Conservation (phyloP, 106 monocot genomes). For the Dioscorea zingiberensis region DNA sequence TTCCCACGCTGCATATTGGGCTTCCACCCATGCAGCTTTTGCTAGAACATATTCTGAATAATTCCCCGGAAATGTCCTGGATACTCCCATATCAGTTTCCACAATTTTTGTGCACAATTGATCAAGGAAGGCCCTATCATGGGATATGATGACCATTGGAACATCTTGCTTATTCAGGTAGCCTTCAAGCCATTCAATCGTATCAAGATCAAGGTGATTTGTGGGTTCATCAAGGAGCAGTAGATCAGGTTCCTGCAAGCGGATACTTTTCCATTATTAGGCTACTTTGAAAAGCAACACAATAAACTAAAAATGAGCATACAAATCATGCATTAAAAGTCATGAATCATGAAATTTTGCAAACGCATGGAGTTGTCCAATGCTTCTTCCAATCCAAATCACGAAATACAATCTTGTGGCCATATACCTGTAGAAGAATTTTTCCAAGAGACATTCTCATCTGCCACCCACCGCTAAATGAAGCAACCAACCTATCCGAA, state of each 20-base stretch:
- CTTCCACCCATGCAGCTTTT: slow-evolving; percentile 75
- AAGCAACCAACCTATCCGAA: slow-evolving; percentile 84
- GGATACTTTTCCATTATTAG: no score
- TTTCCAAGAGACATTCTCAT: slow-evolving; percentile 99
- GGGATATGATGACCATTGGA: slow-evolving; percentile 97
- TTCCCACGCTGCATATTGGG: slow-evolving; percentile 91
- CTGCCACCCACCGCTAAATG: slow-evolving; percentile 96
- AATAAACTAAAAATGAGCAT: no score
- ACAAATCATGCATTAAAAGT: no score
- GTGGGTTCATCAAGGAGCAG: slow-evolving; percentile 98
- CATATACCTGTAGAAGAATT: slow-evolving; percentile 91
- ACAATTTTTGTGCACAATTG: slow-evolving; percentile 92
- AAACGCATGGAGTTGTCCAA: no score
- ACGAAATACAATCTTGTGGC: no score
- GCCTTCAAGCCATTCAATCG: slow-evolving; percentile 96
- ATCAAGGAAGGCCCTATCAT: slow-evolving; percentile 96
- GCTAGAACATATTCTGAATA: slow-evolving; percentile 80
- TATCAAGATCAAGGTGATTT: slow-evolving; percentile 96
- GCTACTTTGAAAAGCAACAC: no score
- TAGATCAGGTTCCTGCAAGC: slow-evolving; percentile 88
- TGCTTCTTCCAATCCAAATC: no score
- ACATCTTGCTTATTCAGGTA: slow-evolving; percentile 87
- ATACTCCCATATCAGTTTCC: slow-evolving; percentile 97
- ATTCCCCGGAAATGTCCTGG: slow-evolving; percentile 83
- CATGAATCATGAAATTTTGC: no score